Conservation (phyloP, 1,284 basidiomycete species). For the Nidula niveotomentosa region DNA sequence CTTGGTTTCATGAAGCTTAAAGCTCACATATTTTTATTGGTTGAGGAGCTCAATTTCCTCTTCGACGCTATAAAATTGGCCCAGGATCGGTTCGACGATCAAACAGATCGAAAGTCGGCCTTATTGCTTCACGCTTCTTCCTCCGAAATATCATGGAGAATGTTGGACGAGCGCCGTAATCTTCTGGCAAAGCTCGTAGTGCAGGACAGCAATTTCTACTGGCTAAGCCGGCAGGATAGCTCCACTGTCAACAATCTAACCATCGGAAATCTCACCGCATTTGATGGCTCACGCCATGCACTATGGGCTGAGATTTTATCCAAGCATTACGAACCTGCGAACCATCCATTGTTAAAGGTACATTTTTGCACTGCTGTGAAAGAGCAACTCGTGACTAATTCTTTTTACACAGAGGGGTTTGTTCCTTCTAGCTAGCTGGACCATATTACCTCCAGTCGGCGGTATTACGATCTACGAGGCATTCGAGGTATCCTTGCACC, state of each 20-base stretch:
- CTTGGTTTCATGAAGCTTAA: slow-evolving; percentile 70
- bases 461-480: slow-evolving; percentile 91
- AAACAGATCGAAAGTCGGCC: slow-evolving; percentile 78
- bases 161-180: slow-evolving; percentile 78
- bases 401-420: slow-evolving; percentile 48
- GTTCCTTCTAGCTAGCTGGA: slow-evolving; percentile 78
- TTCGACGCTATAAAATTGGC: slow-evolving; percentile 89
- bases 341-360: slow-evolving; percentile 70
- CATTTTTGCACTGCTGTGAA: slow-evolving; percentile 7
- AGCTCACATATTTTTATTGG: slow-evolving; percentile 74
- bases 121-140: slow-evolving; percentile 83
- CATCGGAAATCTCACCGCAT: slow-evolving; percentile 81
- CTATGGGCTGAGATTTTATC: slow-evolving; percentile 89
- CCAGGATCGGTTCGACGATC: slow-evolving; percentile 74
- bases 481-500: slow-evolving; percentile 84
- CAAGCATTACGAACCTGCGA: slow-evolving; percentile 68
- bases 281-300: slow-evolving; percentile 86
- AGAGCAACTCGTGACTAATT: background rate
- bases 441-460: slow-evolving; percentile 85
- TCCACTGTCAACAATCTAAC: slow-evolving; percentile 82
- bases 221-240: slow-evolving; percentile 89
- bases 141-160: slow-evolving; percentile 91
- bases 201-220: slow-evolving; percentile 77
- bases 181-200: slow-evolving; percentile 88
- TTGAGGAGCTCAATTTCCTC: slow-evolving; percentile 83